A percentile compares a stretch with the other conserved stretches of the same genome.
Evolutionary conservation across 2,329 filamentous ascomycete species (phyloP).

Genomic region (Hymenoscyphus infarciens): DNA sequence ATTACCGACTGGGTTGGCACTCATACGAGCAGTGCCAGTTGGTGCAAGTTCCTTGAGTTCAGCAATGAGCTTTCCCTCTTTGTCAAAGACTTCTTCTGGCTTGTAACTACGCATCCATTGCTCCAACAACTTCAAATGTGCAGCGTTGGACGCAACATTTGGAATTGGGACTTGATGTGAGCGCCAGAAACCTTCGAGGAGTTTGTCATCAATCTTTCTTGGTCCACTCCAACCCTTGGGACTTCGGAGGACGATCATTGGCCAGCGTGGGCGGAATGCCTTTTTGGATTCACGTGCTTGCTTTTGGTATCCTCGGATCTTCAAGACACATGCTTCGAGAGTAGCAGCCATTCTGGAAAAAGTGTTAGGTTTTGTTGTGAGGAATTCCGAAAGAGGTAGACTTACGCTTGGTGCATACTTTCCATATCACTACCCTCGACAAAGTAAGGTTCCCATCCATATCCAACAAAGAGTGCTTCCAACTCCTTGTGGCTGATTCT

Average conservation of each 20-base stretch:
- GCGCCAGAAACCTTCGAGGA: slow-evolving; percentile 73
- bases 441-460: slow-evolving; percentile 77
- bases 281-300: slow-evolving; percentile 67
- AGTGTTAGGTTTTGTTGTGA: not conserved
- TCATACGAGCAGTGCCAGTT: slow-evolving; percentile 65
- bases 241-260: slow-evolving; percentile 73
- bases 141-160: slow-evolving; percentile 61
- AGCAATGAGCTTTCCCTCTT: slow-evolving; percentile 58
- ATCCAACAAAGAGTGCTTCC: slow-evolving; percentile 64
- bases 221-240: slow-evolving; percentile 81
- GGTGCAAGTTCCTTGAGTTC: slow-evolving; percentile 65
- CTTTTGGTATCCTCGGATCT: slow-evolving; percentile 68
- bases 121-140: slow-evolving; percentile 66
- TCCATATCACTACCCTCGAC: slow-evolving; percentile 72
- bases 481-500: slow-evolving; percentile 73
- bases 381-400: not conserved
- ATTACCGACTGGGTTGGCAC: slow-evolving; percentile 72
- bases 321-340: slow-evolving; percentile 65
- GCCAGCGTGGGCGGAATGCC: slow-evolving; percentile 69
- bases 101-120: slow-evolving; percentile 75
- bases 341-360: slow-evolving; percentile 62
- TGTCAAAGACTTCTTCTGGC: slow-evolving; percentile 66
- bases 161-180: slow-evolving; percentile 75
- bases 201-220: slow-evolving; percentile 66
- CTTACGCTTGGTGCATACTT: slow-evolving; percentile 68